Evolutionary conservation across 179 eudicot species (phyloP), one percentile per base, ranked within the genome.

Genomic region (Carnegiea gigantea): DNA sequence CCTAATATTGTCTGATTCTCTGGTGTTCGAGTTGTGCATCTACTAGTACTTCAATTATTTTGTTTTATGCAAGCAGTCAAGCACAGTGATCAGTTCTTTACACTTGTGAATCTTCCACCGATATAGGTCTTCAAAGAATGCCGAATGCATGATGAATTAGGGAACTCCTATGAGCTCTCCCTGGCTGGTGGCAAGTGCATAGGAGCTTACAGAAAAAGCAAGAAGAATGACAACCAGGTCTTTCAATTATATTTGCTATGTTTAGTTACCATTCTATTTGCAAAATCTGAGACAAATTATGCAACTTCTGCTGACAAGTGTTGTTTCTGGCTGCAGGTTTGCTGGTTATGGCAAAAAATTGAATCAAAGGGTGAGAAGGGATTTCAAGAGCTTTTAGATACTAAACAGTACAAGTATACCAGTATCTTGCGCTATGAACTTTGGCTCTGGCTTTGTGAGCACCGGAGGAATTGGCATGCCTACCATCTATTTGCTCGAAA

Each of bases 331-430:
- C 60, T 88, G 82, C 93, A 95, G 98, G 91, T 94, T 62, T 92
- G 97, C 91, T 96, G 99, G 99, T 78, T 80, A 82, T 94, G 96
- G 99, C 90, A 94, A 87, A 96, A 96, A 83, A 91, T 91, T 70
- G 84, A 80, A 46, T 88, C 97, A 64, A 87, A 91, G 65, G 86
- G 92, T 77, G 98, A 96, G 81, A 94, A 86, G 48, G 93, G 90
- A 53, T 96, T 96, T 87, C 99, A 96, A 86, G 89, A 74, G 43
- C 94, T 96, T 89, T 86, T 96, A 88, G 99, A 96, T 82, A 94
- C 86, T 82, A 95, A 92, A 28, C 98, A 94, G 80, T 96, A 96
- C 81, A 94, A 93, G 86, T 83, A 87, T 76, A 89, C 80, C 62
- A 94, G 95, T 53, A 96, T 94, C 84, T 82, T 96, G 77, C 95